Conservation (phyloP, 306 rosid genomes). For the Cicer pinnatifidum region DNA sequence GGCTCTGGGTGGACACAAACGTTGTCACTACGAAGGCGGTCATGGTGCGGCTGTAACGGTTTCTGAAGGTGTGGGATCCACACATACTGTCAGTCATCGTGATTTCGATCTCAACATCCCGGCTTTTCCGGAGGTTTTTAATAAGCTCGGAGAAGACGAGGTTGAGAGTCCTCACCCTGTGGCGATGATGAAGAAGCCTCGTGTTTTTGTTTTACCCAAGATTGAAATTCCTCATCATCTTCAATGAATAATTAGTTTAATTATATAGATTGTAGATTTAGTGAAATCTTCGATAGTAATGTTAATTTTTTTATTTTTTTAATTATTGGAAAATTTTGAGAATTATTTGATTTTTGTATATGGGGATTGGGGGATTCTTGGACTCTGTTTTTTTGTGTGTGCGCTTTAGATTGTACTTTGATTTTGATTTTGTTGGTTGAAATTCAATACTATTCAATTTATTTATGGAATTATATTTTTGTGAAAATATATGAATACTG, state of each 20-base stretch:
- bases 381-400: not conserved
- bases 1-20: constrained; percentile 97
- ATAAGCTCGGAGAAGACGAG: constrained; percentile 71
- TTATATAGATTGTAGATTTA: not conserved
- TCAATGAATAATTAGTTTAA: not conserved
- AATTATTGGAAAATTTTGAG: not conserved
- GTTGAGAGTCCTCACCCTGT: constrained; percentile 87
- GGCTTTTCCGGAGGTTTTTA: constrained; percentile 62
- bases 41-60: constrained; percentile 47
- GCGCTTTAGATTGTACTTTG: constrained; percentile 38
- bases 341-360: constrained; percentile 41
- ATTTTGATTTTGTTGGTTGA: not conserved
- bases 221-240: constrained; percentile 48
- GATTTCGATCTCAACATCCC: constrained; percentile 89
- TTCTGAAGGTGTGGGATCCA: constrained; percentile 81
- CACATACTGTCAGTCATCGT: constrained; percentile 56
- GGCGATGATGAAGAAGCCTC: constrained; percentile 68
- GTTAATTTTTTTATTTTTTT: not conserved
- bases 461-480: constrained; percentile 39
- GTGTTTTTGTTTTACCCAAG: constrained; percentile 54
- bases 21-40: constrained; percentile 86
- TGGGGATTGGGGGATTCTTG: constrained; percentile 20
- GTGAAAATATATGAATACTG: not conserved
- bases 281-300: not conserved
- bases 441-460: constrained; percentile 43